Base-by-base conservation (phyloP, 108 stramenopile species). In the Nitzschia sp. region DNA sequence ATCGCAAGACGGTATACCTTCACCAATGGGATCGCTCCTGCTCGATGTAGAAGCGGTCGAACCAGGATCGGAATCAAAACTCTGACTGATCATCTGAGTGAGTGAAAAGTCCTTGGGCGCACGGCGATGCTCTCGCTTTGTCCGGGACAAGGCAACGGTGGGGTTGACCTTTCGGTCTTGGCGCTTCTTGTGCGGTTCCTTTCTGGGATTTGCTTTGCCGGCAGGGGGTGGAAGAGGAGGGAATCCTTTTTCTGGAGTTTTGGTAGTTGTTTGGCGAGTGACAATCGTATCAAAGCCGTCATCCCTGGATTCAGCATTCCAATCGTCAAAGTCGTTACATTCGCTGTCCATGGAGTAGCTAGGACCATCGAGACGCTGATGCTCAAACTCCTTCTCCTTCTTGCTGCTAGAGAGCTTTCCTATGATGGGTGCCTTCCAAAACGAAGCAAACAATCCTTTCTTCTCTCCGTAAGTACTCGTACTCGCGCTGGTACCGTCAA, bases 361-460 rank as follows among this genome's bases (percentile, higher is more conserved):
- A 0, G 61, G 61, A 24, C 61, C 61, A 24, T 20, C 41, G 15
- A 62, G 22, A 12, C 42, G 38, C n/a, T 62, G 61, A 25, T 62
- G 61, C 40, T 46, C 61, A 24, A 62, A 62, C 22, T 62, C 61
- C 11, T 25, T 62, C 40, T 25, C 44, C 40, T 19, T 40, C 2
- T 40, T 39, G 12, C 21, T 12, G 29, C 26, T 34, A 34, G 29
- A 34, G 3, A 48, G 17, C 43, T 46, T 62, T 17, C 61, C 61
- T 44, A 62, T 43, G 11, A 21, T 62, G 61, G 61, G 61, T 42
- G 42, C 43, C 24, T 62, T 62, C 61, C 61, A 62, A 62, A 62
- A 62, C 8, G 61, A 62, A 11, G 43, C 25, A 46, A 62, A 62
- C 41, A 62, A 46, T 8, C 57, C 57, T 44, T 62, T 62, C 21